Evolutionary conservation across 2,329 filamentous ascomycete species (phyloP).

Genomic region (Ophiosphaerella narmari): DNA sequence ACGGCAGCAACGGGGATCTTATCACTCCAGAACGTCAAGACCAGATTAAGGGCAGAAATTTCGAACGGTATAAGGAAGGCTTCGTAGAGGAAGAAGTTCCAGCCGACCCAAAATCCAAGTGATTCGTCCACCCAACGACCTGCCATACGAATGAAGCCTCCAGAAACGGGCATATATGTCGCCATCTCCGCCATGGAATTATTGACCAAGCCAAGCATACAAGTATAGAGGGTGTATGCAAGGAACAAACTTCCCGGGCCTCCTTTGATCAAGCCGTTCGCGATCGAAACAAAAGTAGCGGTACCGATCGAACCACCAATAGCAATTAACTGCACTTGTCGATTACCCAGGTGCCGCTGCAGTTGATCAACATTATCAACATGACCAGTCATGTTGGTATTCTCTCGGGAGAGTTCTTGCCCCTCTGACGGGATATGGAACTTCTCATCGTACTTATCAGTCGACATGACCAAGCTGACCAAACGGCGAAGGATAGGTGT

Average conservation of each 20-base stretch:
- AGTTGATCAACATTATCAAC: conserved; percentile 44
- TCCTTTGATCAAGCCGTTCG: conserved; percentile 57
- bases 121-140: conserved; percentile 70
- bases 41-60: conserved; percentile 51
- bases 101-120: conserved; percentile 61
- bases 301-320: conserved; percentile 50
- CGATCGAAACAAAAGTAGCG: conserved; percentile 65
- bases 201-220: conserved; percentile 65
- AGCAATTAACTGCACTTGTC: conserved; percentile 49
- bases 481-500: not conserved
- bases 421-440: conserved; percentile 6
- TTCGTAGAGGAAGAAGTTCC: conserved; percentile 60
- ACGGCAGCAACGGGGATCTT: conserved; percentile 50
- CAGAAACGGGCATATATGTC: conserved; percentile 64
- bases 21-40: conserved; percentile 51
- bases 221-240: conserved; percentile 62
- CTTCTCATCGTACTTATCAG: conserved; percentile 16
- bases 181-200: conserved; percentile 70
- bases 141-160: conserved; percentile 67
- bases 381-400: conserved; percentile 10
- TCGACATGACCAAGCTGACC: conserved; percentile 1
- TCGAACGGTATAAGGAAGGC: conserved; percentile 58
- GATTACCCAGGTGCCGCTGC: conserved; percentile 46
- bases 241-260: conserved; percentile 61
- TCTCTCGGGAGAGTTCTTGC: conserved; percentile 13